Conservation (phyloP, 768 basidiomycete genomes). For the Rubroboletus pulcherrimus region DNA sequence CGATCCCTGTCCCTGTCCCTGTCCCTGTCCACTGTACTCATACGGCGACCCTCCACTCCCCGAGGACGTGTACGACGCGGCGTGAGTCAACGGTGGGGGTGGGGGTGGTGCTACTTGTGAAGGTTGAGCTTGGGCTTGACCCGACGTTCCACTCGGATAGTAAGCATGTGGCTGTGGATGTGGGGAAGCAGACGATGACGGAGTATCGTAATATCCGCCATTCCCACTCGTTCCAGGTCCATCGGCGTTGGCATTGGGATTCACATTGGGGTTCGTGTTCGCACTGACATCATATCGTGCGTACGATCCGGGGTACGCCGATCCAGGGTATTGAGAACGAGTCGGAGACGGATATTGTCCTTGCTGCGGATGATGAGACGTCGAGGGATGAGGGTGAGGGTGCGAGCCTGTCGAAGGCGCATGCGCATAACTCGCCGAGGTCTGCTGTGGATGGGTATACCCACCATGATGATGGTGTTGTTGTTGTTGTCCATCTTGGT, state of each 20-base stretch:
- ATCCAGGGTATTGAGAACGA: slow-evolving; percentile 24
- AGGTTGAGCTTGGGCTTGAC: slow-evolving; percentile 15
- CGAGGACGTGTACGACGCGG: slow-evolving; percentile 21
- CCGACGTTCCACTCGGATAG: slow-evolving; percentile 18
- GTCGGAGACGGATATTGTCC: slow-evolving; percentile 25
- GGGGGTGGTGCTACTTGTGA: slow-evolving; percentile 19
- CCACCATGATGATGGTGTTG: slow-evolving; percentile 20
- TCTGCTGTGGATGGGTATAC: slow-evolving; percentile 21
- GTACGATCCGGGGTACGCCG: slow-evolving; percentile 28
- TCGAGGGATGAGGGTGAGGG: slow-evolving; percentile 18
- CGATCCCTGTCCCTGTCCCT: slow-evolving; percentile 19
- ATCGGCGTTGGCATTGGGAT: slow-evolving; percentile 1
- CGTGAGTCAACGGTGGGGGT: slow-evolving; percentile 18
- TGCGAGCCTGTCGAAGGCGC: slow-evolving; percentile 21
- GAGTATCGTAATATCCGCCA: slow-evolving; percentile 26
- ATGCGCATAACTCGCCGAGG: slow-evolving; percentile 16
- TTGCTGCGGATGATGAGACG: slow-evolving; percentile 22
- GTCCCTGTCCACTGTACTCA: slow-evolving; percentile 20
- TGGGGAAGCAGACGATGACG: slow-evolving; percentile 19
- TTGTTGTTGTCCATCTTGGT: slow-evolving; percentile 25
- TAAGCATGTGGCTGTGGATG: slow-evolving; percentile 20
- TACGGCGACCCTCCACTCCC: slow-evolving; percentile 24
- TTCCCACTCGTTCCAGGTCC: slow-evolving; percentile 12
- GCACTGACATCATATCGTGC: slow-evolving; percentile 29
- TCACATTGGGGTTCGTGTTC: slow-evolving; percentile 15